Evolutionary conservation across 208 protist species (phyloP).

Genomic region (Angomonas deanei): DNA sequence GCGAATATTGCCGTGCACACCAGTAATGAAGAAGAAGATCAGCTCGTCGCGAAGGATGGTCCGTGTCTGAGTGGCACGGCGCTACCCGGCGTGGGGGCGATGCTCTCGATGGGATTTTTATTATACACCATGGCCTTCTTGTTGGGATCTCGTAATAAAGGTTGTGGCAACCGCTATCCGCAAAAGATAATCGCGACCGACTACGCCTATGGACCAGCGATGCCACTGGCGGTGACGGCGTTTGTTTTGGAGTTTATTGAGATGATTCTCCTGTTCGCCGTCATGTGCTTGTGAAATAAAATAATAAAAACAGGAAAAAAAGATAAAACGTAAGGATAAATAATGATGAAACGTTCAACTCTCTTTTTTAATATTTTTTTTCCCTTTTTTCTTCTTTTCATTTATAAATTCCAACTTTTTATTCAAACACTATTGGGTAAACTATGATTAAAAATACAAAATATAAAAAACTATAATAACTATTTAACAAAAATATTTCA

Average conservation of each 20-base stretch:
- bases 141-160: not conserved
- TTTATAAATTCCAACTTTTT: constrained; percentile 2
- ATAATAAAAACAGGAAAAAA: constrained; percentile 4
- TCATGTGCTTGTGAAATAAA: constrained; percentile 1
- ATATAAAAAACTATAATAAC: not conserved
- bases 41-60: not conserved
- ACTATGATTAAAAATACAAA: constrained; percentile 1
- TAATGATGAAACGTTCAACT: not conserved
- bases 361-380: constrained; percentile 3
- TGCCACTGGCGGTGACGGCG: not conserved
- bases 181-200: not conserved
- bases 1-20: not conserved
- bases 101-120: not conserved
- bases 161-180: not conserved
- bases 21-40: not conserved
- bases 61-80: not conserved
- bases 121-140: not conserved
- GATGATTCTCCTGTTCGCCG: not conserved
- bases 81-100: not conserved
- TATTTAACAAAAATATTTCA: not conserved
- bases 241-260: not conserved
- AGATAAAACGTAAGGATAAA: not conserved
- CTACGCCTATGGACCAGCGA: not conserved
- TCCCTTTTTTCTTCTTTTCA: constrained; percentile 6
- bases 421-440: too few species aligned